Conservation (phyloP, 495 filamentous ascomycete species). For the Sphaerosporella brunnea region DNA sequence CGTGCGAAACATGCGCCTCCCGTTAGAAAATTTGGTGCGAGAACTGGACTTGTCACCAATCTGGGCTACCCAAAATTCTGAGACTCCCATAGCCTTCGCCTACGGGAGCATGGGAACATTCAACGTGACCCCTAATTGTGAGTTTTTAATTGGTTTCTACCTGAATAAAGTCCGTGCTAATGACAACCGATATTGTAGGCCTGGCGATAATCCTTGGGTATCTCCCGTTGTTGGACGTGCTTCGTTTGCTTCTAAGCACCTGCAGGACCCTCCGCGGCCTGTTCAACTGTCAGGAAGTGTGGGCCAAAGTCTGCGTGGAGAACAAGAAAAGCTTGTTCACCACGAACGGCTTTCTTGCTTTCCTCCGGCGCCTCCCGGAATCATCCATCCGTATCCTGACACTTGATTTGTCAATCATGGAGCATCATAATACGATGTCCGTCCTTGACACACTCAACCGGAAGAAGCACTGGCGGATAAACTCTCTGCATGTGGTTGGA, state of each 20-base stretch:
- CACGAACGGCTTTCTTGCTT: conserved; percentile 13
- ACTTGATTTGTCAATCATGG: conserved; percentile 9
- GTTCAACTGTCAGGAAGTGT: neutral
- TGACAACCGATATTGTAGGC: too few relatives aligned
- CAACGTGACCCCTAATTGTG: neutral
- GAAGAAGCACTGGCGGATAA: conserved; percentile 14
- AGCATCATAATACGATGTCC: conserved; percentile 5
- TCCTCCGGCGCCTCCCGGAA: conserved; percentile 15
- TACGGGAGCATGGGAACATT: neutral
- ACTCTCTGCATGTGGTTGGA: conserved; percentile 14
- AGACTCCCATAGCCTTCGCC: neutral
- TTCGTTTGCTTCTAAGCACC: neutral
- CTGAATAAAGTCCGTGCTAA: neutral
- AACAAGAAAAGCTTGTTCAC: neutral
- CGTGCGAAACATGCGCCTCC: too few relatives aligned
- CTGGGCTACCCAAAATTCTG: neutral
- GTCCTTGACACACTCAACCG: conserved; percentile 13
- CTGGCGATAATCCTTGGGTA: neutral
- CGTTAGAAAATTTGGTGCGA: neutral
- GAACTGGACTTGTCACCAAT: neutral
- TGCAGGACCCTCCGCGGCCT: neutral
- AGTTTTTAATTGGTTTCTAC: neutral
- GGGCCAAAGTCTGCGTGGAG: neutral
- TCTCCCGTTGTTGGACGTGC: neutral
- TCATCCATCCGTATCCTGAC: conserved; percentile 15